Percentiles rank a stretch among this genome's conserved stretches.
These are phyloP conservation scores for Tylopilus rubrobrunneus DNA, from an alignment of 768 basidiomycete species.

Conservation along the genomic window DNA sequence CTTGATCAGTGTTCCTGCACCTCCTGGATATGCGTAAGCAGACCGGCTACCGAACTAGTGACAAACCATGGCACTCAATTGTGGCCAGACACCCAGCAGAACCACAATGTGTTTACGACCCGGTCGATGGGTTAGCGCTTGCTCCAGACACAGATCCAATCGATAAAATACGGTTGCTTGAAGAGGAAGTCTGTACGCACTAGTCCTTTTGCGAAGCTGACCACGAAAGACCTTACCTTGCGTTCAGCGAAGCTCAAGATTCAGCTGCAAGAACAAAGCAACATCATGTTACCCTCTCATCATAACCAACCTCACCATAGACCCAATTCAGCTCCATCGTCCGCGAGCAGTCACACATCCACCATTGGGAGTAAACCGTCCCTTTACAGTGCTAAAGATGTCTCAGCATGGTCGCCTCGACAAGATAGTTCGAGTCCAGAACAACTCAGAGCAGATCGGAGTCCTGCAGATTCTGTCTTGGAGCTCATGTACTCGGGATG, in stretches of 20 bases:
- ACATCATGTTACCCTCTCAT: constrained; percentile 26
- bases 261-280: constrained; percentile 53
- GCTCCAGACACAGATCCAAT: constrained; percentile 76
- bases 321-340: constrained; percentile 21
- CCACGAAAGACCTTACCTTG: constrained; percentile 9
- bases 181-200: constrained; percentile 68
- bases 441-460: constrained; percentile 35
- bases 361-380: constrained; percentile 4
- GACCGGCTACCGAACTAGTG: background rate
- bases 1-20: constrained; percentile 78
- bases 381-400: constrained; percentile 1
- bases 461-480: constrained; percentile 51
- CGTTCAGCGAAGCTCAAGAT: constrained; percentile 57
- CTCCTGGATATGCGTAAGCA: constrained; percentile 77
- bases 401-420: constrained; percentile 25
- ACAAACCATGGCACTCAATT: constrained; percentile 2
- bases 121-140: constrained; percentile 74
- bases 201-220: background rate
- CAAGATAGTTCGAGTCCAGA: constrained; percentile 53
- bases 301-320: constrained; percentile 17
- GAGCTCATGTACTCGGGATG: constrained; percentile 74
- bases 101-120: constrained; percentile 83
- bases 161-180: constrained; percentile 72
- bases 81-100: constrained; percentile 70
- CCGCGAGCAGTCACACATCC: constrained; percentile 13